A percentile compares a stretch with the other conserved stretches of the same genome.
Evolutionary conservation across 805 yeast species (phyloP).

Genomic region (Priceomyces medius): DNA sequence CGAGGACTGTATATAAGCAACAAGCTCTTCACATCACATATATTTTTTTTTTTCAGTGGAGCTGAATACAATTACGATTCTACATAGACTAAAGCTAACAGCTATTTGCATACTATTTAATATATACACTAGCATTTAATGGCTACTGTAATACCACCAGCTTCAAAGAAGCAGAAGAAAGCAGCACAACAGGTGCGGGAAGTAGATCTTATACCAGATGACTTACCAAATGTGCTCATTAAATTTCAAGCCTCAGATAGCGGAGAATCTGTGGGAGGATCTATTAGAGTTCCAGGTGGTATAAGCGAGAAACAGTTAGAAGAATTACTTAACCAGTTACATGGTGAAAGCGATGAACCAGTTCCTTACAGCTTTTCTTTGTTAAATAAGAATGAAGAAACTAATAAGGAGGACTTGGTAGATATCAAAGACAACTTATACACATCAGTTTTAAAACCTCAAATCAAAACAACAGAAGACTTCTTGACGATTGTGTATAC

Average conservation of each 20-base stretch:
- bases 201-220: conserved; percentile 68
- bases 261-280: conserved; percentile 81
- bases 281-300: conserved; percentile 87
- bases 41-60: neutral
- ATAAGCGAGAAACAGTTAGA: conserved; percentile 84
- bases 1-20: conserved; percentile 1
- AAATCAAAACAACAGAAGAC: conserved; percentile 87
- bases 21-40: conserved; percentile 8
- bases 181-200: conserved; percentile 81
- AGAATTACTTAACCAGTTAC: conserved; percentile 77
- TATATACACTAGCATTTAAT: conserved; percentile 33
- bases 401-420: conserved; percentile 43
- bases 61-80: neutral
- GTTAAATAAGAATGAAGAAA: conserved; percentile 41
- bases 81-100: conserved; percentile 1
- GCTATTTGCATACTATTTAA: neutral
- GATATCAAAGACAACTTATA: conserved; percentile 81
- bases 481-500: conserved; percentile 86
- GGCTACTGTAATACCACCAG: conserved; percentile 95
- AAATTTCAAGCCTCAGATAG: conserved; percentile 92
- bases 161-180: conserved; percentile 81
- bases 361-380: conserved; percentile 87
- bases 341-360: conserved; percentile 72
- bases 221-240: conserved; percentile 82
- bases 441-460: conserved; percentile 79